Conservation (phyloP, 345 rosid species). For the Passiflora organensis region DNA sequence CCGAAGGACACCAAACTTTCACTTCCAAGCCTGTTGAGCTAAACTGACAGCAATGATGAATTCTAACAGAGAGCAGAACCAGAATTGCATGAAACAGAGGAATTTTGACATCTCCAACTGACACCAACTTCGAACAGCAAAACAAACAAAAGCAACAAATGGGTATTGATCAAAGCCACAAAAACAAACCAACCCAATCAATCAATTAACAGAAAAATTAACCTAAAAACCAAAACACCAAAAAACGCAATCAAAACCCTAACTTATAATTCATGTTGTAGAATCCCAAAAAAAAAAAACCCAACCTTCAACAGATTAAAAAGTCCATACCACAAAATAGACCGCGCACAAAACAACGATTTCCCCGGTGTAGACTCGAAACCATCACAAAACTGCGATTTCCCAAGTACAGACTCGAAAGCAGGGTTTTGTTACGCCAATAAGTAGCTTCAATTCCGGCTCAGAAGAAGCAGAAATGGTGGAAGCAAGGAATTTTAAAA, state of each 20-base stretch:
- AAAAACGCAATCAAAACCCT: neutral
- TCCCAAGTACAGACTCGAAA: conserved; percentile 1
- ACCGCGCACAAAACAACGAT: too few species aligned
- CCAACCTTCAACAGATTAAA: neutral
- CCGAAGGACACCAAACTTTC: too few species aligned
- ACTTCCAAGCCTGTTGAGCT: too few species aligned
- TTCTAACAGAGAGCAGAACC: too few species aligned
- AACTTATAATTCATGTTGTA: neutral
- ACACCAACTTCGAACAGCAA: neutral
- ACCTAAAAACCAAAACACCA: neutral
- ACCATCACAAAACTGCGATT: too few species aligned
- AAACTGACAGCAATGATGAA: too few species aligned
- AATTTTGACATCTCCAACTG: neutral
- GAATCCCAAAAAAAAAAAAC: neutral
- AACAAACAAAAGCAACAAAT: neutral
- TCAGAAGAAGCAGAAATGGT: neutral
- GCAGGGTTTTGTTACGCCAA: conserved; percentile 12
- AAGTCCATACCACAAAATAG: neutral
- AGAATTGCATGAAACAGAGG: too few species aligned
- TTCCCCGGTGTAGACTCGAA: too few species aligned
- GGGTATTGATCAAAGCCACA: conserved; percentile 1
- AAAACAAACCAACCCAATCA: neutral
- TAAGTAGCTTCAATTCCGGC: neutral
- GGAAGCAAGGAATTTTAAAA: conserved; percentile 9
- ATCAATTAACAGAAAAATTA: neutral